Percentiles rank a stretch among this genome's conserved stretches.
phyloP scores from a whole-genome alignment of 305 asterid species.

The Ilex paraguariensis region DNA sequence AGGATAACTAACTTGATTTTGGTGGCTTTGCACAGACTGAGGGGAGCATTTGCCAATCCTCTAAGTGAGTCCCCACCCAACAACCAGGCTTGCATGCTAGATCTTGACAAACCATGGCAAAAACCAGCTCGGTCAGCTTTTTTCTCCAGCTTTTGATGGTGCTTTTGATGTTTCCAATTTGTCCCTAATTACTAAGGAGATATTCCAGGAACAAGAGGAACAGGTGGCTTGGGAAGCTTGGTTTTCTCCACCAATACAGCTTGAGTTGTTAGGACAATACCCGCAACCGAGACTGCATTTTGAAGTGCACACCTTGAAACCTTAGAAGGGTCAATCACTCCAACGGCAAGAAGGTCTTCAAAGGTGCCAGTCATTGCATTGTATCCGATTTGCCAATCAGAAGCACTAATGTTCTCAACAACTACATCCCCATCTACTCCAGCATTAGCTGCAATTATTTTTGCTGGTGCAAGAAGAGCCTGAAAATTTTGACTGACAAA shows the following conservation, averaged over 20 bases:
- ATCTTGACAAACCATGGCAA: too few relatives aligned
- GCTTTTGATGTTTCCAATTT: too few relatives aligned
- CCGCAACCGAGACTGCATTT: conserved; percentile 87
- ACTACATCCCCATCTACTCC: conserved; percentile 84
- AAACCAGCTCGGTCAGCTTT: too few relatives aligned
- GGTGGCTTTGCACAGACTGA: too few relatives aligned
- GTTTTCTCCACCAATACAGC: conserved; percentile 79
- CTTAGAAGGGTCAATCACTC: conserved; percentile 77
- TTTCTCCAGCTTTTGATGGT: too few relatives aligned
- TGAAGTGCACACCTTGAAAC: conserved; percentile 81
- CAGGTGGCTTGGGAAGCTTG: conserved; percentile 53
- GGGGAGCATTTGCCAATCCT: too few relatives aligned
- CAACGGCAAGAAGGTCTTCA: conserved; percentile 81
- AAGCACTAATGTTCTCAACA: conserved; percentile 52
- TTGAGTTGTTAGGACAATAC: conserved; percentile 78
- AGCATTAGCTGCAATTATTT: conserved; percentile 76
- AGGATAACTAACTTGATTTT: too few relatives aligned
- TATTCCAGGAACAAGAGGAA: conserved; percentile 81
- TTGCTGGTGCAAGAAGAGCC: conserved; percentile 95
- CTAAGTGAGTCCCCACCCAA: too few relatives aligned
- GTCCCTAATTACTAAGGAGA: conserved; percentile 29
- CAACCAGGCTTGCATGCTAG: too few relatives aligned
- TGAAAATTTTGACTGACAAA: conserved; percentile 32
- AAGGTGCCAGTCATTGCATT: conserved; percentile 75
- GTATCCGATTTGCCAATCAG: conserved; percentile 57